These are phyloP conservation scores for Epichloe festucae DNA, from an alignment of 2,329 filamentous ascomycete species.

Conservation along the genomic window DNA sequence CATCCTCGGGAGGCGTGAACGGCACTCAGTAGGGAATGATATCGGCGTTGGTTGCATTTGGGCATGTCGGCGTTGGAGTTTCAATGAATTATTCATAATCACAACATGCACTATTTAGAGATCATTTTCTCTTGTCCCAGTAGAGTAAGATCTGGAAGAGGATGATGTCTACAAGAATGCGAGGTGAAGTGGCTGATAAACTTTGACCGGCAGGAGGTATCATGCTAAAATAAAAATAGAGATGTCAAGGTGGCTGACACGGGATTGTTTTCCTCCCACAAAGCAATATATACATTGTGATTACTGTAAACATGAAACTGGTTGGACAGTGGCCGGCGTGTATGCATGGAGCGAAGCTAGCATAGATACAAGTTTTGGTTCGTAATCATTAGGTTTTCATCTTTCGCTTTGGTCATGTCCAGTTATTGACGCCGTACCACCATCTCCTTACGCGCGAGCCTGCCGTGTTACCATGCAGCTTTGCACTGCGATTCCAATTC, in stretches of 20 bases:
- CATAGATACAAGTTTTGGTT: not conserved
- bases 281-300: not conserved
- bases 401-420: conserved; percentile 54
- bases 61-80: conserved; percentile 5
- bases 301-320: not conserved
- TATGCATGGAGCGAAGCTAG: not conserved
- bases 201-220: not conserved
- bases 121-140: not conserved
- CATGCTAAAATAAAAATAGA: not conserved
- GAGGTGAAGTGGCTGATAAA: too few species aligned
- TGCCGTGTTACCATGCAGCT: conserved; percentile 60
- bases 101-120: not conserved
- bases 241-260: not conserved
- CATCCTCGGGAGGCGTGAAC: conserved; percentile 19
- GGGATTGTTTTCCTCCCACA: not conserved
- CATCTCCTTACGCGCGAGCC: conserved; percentile 72
- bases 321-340: not conserved
- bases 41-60: conserved; percentile 6
- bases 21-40: conserved; percentile 14
- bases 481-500: conserved; percentile 70
- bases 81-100: not conserved
- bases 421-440: conserved; percentile 95
- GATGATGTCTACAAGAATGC: not conserved
- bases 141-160: not conserved
- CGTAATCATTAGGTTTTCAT: not conserved